A percentile compares a stretch with the other conserved stretches of the same genome.
phyloP scores from a whole-genome alignment of 1,139 yeast species.

The Candida sojae region DNA sequence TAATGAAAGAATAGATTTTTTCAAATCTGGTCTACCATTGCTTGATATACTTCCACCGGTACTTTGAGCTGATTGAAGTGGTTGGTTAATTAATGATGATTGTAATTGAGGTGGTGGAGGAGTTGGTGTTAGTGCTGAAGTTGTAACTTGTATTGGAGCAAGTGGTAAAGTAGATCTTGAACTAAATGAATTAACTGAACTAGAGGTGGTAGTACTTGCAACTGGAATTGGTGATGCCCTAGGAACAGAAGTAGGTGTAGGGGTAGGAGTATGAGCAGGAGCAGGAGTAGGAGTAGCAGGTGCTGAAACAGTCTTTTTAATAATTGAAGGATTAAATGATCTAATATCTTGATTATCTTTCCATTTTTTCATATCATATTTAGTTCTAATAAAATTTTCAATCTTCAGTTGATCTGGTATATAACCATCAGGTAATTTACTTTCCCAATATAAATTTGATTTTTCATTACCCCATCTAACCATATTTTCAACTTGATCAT shows the following conservation, averaged over 20 bases:
- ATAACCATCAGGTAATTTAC: slow-evolving; percentile 67
- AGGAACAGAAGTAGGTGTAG: background rate
- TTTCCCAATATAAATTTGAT: slow-evolving; percentile 84
- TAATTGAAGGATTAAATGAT: background rate
- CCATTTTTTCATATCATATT: slow-evolving; percentile 92
- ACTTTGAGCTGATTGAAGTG: slow-evolving; percentile 30
- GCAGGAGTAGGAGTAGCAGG: slow-evolving; percentile 1
- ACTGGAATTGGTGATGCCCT: background rate
- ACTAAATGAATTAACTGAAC: background rate
- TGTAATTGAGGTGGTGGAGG: slow-evolving; percentile 5
- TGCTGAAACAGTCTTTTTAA: slow-evolving; percentile 6
- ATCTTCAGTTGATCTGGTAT: slow-evolving; percentile 84
- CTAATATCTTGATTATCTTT: slow-evolving; percentile 32
- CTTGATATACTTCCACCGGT: slow-evolving; percentile 34
- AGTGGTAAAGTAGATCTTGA: background rate
- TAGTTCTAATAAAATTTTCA: slow-evolving; percentile 86
- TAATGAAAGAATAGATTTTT: slow-evolving; percentile 84
- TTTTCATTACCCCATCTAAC: slow-evolving; percentile 83
- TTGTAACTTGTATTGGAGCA: background rate
- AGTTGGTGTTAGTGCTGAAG: slow-evolving; percentile 9
- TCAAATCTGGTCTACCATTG: slow-evolving; percentile 61
- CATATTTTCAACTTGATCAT: slow-evolving; percentile 83
- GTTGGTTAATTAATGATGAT: slow-evolving; percentile 2
- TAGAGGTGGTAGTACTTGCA: background rate
- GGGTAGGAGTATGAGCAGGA: slow-evolving; percentile 1